These are phyloP conservation scores for Silybum marianum DNA, from an alignment of 129 eudicot genomes.

Conservation along the genomic window DNA sequence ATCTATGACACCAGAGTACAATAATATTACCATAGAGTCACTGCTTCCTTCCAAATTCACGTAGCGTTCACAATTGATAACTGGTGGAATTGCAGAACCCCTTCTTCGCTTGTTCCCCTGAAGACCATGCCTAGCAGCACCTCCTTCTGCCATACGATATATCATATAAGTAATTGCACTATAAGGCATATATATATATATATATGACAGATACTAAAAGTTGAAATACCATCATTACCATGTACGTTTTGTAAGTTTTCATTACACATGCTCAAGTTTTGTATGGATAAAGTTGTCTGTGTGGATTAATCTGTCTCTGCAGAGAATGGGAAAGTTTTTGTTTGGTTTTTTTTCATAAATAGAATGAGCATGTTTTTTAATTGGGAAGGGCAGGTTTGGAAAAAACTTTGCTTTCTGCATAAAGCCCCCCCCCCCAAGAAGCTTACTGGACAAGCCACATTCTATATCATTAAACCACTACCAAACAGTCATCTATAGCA, in stretches of 20 bases:
- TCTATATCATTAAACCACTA: too few relatives aligned
- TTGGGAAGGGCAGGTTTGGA: too few relatives aligned
- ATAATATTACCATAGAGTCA: constrained; percentile 44
- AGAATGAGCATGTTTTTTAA: too few relatives aligned
- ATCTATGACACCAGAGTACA: background rate
- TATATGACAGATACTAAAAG: background rate
- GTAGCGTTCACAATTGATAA: constrained; percentile 50
- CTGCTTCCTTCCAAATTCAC: constrained; percentile 58
- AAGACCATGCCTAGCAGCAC: constrained; percentile 23
- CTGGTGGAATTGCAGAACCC: constrained; percentile 44
- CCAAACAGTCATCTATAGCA: too few relatives aligned
- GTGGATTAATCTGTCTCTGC: too few relatives aligned
- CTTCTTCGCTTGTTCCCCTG: constrained; percentile 63
- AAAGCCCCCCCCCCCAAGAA: too few relatives aligned
- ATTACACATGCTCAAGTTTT: background rate
- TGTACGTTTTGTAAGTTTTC: background rate
- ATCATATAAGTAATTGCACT: constrained; percentile 4
- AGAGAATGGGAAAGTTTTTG: too few relatives aligned
- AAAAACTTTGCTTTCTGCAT: too few relatives aligned
- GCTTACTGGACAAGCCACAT: too few relatives aligned
- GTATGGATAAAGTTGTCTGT: too few relatives aligned
- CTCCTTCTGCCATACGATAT: constrained; percentile 45
- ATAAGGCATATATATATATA: background rate
- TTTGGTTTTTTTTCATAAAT: too few relatives aligned
- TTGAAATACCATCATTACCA: background rate